Evolutionary conservation across 257 asterid species (phyloP), one percentile per base, ranked within the genome.

Genomic region (Jasminum sambac): DNA sequence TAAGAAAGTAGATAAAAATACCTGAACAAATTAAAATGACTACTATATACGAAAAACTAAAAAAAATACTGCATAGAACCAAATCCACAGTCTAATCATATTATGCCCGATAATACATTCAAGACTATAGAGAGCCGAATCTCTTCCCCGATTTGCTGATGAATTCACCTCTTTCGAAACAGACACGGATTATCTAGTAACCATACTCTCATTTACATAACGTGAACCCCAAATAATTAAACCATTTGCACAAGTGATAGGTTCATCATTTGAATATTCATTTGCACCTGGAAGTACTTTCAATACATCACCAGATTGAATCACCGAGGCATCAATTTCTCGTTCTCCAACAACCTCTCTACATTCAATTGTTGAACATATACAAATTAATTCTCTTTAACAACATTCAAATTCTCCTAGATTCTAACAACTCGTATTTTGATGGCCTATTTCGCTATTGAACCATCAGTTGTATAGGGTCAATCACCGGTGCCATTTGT

Each of bases 261-360:
- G 36, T 30, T 30, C 36, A 1, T 30, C 36, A 4, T 30, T 30
- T 30, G 36, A 4, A 30, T 30, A 97, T 69, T 89, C 78, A 79
- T 91, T 95, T 61, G 97, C 74, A 76, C 99, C 99, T 11, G 98
- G 99, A 48, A 87, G 87, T 67, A 95, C 96, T 86, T 95, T 95
- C 73, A 95, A 77, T 43, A 84, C 68, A 77, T 95, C 99, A 44
- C 97, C 96, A 68, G 97, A 96, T 77, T 91, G 95, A 83, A 95
- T 88, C 81, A 95, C 80, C 78, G 91, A 77, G 70, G 97, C 84
- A 80, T 95, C 98, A 68, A 91, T 89, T 79, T 95, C 96, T 78
- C 98, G 87, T 81, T 95, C 98, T 68, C 89, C 90, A 16, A 79
- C 84, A 76, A 79, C 84, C 74, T 87, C 90, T 75, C 97, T 97